A percentile compares a stretch with the other conserved stretches of the same genome.
These are phyloP conservation scores for Massarina eburnea DNA, from an alignment of 2,329 filamentous ascomycete species.

Conservation along the genomic window DNA sequence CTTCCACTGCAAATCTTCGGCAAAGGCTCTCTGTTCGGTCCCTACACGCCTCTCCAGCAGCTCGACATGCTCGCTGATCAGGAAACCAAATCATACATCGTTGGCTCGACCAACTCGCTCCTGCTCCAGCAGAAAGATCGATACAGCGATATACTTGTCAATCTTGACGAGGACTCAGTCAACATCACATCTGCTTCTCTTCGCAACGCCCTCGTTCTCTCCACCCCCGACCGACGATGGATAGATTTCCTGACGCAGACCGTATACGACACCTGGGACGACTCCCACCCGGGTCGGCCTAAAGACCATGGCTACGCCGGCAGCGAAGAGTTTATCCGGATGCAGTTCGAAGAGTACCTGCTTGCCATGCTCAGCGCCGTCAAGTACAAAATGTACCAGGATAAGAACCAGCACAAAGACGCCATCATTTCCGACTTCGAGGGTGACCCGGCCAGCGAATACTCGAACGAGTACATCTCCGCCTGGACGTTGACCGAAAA, in stretches of 20 bases:
- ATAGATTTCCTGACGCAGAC: conserved; percentile 94
- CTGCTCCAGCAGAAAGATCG: conserved; percentile 91
- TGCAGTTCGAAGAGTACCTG: conserved; percentile 97
- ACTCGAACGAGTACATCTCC: conserved; percentile 81
- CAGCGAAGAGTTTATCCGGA: conserved; percentile 94
- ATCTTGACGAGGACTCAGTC: conserved; percentile 86
- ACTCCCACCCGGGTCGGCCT: conserved; percentile 81
- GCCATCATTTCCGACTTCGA: conserved; percentile 66
- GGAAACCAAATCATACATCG: conserved; percentile 94
- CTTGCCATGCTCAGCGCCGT: conserved; percentile 83
- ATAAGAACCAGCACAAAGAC: conserved; percentile 53
- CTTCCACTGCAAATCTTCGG: conserved; percentile 93
- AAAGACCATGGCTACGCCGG: conserved; percentile 93
- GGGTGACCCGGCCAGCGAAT: conserved; percentile 83
- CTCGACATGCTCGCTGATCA: conserved; percentile 91
- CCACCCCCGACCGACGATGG: conserved; percentile 88
- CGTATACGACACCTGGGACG: conserved; percentile 96
- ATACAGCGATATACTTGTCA: conserved; percentile 95
- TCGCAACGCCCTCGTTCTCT: conserved; percentile 72
- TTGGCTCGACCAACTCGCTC: conserved; percentile 94
- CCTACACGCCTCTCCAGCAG: conserved; percentile 94
- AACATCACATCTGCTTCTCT: conserved; percentile 81
- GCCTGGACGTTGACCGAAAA: conserved; percentile 88
- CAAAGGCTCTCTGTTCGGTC: conserved; percentile 93
- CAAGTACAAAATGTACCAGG: conserved; percentile 71